Evolutionary conservation across 2,329 filamentous ascomycete genomes (phyloP).

Genomic region (Trichophyton equinum): DNA sequence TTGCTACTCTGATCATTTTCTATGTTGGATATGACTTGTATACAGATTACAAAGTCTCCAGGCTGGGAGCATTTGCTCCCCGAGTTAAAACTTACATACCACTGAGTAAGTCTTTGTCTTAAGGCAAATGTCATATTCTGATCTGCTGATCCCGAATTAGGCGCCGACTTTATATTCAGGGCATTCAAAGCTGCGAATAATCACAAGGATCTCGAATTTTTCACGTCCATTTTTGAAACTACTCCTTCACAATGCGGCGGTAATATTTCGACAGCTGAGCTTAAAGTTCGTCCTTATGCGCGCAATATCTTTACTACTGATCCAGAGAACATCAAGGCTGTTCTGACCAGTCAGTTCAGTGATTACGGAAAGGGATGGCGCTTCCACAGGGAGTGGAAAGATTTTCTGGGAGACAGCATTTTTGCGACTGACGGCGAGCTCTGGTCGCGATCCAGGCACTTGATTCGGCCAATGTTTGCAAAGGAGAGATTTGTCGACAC

Average conservation of each 20-base stretch:
- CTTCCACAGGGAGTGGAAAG: conserved; percentile 64
- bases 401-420: conserved; percentile 75
- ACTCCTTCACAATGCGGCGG: conserved; percentile 22
- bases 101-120: conserved; percentile 20
- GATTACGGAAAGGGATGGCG: conserved; percentile 68
- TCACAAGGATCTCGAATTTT: conserved; percentile 50
- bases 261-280: conserved; percentile 56
- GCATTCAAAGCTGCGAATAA: conserved; percentile 41
- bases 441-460: conserved; percentile 73
- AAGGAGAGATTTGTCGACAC: conserved; percentile 75
- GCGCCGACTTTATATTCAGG: conserved; percentile 51
- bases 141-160: conserved; percentile 28
- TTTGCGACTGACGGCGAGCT: conserved; percentile 66
- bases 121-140: conserved; percentile 1
- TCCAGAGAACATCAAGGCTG: conserved; percentile 80
- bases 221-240: conserved; percentile 41
- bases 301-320: conserved; percentile 67
- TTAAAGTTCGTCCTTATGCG: conserved; percentile 23
- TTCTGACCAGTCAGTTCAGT: conserved; percentile 73
- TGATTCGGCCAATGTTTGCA: conserved; percentile 78
- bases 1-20: background rate
- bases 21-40: background rate
- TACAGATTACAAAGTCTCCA: conserved; percentile 16
- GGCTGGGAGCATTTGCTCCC: conserved; percentile 27
- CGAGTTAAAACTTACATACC: conserved; percentile 24